These are phyloP conservation scores for Poa pratensis DNA, from an alignment of 176 grass and related monocot genomes.

Conservation along the genomic window DNA sequence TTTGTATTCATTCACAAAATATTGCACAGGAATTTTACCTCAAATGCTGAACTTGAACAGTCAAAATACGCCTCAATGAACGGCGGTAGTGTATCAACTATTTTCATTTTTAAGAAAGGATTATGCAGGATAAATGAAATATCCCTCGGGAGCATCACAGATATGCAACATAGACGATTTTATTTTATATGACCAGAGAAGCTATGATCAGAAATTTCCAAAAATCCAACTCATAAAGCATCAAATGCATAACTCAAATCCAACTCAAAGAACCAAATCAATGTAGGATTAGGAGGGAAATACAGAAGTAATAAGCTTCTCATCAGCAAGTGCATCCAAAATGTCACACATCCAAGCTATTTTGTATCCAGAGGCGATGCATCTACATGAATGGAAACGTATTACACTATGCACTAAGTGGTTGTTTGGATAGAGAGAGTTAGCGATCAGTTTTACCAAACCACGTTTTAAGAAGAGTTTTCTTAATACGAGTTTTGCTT, in stretches of 20 bases:
- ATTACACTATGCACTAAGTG: not conserved
- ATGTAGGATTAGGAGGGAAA: not conserved
- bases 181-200: not conserved
- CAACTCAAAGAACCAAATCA: not conserved
- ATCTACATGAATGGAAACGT: conserved; percentile 16
- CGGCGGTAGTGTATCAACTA: not conserved
- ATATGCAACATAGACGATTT: not conserved
- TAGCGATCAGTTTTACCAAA: too few relatives aligned
- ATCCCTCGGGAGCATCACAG: conserved; percentile 5
- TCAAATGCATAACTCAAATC: not conserved
- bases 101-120: conserved; percentile 19
- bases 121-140: conserved; percentile 21
- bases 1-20: not conserved
- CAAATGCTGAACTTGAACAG: not conserved
- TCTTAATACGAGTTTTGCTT: too few relatives aligned
- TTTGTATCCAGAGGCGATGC: conserved; percentile 1
- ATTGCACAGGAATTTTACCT: not conserved
- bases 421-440: too few relatives aligned
- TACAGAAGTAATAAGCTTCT: not conserved
- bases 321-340: conserved; percentile 7
- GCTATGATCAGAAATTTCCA: not conserved
- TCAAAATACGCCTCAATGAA: not conserved
- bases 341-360: conserved; percentile 5
- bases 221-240: conserved; percentile 9
- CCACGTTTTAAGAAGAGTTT: too few relatives aligned